Evolutionary conservation across 1,139 yeast genomes (phyloP).

Genomic region (Zygosaccharomyces sapae): DNA sequence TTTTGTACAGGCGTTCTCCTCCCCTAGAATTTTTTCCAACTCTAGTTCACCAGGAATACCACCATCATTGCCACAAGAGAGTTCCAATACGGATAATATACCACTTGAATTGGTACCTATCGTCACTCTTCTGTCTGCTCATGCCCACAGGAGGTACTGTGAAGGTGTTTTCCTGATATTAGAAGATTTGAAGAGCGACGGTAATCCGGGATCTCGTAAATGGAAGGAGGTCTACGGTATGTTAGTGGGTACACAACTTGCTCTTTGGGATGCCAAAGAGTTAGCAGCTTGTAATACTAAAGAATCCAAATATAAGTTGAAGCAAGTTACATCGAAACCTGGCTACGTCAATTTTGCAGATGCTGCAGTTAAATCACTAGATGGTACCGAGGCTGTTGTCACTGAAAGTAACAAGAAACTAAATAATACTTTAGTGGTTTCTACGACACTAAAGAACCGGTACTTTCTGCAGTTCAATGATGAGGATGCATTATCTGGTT

Average conservation of each 20-base stretch:
- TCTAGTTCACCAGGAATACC: constrained; percentile 13
- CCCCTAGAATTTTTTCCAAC: constrained; percentile 19
- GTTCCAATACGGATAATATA: constrained; percentile 26
- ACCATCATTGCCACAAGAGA: constrained; percentile 15
- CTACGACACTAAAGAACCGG: constrained; percentile 87
- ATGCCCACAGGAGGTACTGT: constrained; percentile 64
- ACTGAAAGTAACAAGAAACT: constrained; percentile 77
- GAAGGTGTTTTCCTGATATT: constrained; percentile 73
- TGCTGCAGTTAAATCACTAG: constrained; percentile 76
- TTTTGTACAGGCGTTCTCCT: constrained; percentile 19
- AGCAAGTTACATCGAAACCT: constrained; percentile 62
- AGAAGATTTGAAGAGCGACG: constrained; percentile 74
- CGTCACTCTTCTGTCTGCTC: constrained; percentile 67
- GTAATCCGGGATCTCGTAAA: constrained; percentile 71
- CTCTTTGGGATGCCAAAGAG: constrained; percentile 86
- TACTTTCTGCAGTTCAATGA: constrained; percentile 73
- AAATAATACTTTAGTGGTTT: constrained; percentile 75
- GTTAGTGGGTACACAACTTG: constrained; percentile 82
- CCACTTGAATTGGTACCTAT: constrained; percentile 75
- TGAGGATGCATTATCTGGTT: constrained; percentile 49
- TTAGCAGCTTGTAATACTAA: constrained; percentile 50
- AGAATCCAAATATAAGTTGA: constrained; percentile 48
- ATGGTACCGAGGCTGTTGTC: constrained; percentile 70
- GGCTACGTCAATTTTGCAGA: constrained; percentile 87
- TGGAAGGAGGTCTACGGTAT: constrained; percentile 96